Conservation (phyloP, 2,329 filamentous ascomycete genomes). For the Coniochaeta ligniaria region DNA sequence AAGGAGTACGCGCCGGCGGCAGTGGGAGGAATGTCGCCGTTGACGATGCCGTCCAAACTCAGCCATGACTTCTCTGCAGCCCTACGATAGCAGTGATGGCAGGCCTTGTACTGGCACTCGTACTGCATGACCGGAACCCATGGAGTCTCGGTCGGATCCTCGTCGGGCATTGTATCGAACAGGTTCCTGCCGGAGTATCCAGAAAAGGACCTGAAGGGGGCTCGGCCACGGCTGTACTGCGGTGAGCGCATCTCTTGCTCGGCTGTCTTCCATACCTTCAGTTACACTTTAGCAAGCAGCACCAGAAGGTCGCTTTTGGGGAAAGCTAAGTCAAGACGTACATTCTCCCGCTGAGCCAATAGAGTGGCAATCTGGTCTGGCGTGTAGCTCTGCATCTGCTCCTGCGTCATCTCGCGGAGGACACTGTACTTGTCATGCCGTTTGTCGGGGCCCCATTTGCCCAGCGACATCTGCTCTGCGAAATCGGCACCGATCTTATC, state of each 20-base stretch:
- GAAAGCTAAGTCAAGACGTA: conserved; percentile 18
- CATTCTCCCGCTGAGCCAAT: conserved; percentile 42
- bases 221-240: not conserved
- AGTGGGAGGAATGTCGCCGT: conserved; percentile 41
- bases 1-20: conserved; percentile 47
- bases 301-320: not conserved
- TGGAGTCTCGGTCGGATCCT: conserved; percentile 1
- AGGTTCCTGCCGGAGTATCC: not conserved
- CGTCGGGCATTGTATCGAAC: not conserved
- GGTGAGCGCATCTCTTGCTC: not conserved
- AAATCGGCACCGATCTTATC: conserved; percentile 26
- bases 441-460: conserved; percentile 30
- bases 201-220: not conserved
- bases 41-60: conserved; percentile 40
- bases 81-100: conserved; percentile 38
- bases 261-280: not conserved
- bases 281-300: not conserved
- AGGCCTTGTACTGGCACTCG: conserved; percentile 45
- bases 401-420: conserved; percentile 33
- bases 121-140: conserved; percentile 18
- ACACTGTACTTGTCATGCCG: conserved; percentile 36
- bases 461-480: conserved; percentile 22
- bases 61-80: conserved; percentile 37
- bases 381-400: conserved; percentile 36
- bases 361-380: conserved; percentile 39